Evolutionary conservation across 2,329 filamentous ascomycete genomes (phyloP), one percentile per base, ranked within the genome.

Genomic region (Paecilomyces formosus): DNA sequence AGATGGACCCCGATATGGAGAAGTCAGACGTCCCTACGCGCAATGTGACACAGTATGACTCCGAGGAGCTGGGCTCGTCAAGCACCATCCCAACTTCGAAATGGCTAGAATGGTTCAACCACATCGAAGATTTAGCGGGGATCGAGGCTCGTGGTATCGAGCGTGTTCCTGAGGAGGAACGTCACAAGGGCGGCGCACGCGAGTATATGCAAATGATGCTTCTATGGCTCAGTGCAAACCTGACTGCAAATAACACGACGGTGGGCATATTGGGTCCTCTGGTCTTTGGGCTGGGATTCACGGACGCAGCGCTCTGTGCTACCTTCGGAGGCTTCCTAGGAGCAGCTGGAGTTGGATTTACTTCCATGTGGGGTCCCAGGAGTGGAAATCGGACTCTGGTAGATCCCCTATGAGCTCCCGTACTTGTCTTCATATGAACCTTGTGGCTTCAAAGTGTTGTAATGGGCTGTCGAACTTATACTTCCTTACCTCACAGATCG

Each of bases 301-400:
- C 64, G 4, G 77, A 79, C 63, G 70, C 71, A 8, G 72, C 72
- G 15, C 59, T 74, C 3, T 75, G 73, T 58, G 73, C 69, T 2
- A 60, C 75, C 8, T 71, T 77, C 56, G 75, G 74, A 1, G 70
- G 66, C 8, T 55, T 76, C 8, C 53, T 73, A 9, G 75, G 75
- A 12, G 60, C 66, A 28, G 55, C 65, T n/a, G 65, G 67, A 0
- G 70, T 73, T 24, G 75, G 72, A 4, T 78, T 76, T 61, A 76
- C 77, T 65, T 71, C 71, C 55, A 77, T 68, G 15, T 78, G 70
- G 69, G 76, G 76, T 12, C 71, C 75, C 1, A 58, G 58, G 54
- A 78, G 74, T 60, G 76, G 76, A 18, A 75, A 74, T 62, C 68
- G 76, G 55, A 78, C 75, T 28, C 67, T 78, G 70, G 75, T 76